Evolutionary conservation across 768 basidiomycete species (phyloP), one percentile per base, ranked within the genome.

Genomic region (Exidia glandulosa): DNA sequence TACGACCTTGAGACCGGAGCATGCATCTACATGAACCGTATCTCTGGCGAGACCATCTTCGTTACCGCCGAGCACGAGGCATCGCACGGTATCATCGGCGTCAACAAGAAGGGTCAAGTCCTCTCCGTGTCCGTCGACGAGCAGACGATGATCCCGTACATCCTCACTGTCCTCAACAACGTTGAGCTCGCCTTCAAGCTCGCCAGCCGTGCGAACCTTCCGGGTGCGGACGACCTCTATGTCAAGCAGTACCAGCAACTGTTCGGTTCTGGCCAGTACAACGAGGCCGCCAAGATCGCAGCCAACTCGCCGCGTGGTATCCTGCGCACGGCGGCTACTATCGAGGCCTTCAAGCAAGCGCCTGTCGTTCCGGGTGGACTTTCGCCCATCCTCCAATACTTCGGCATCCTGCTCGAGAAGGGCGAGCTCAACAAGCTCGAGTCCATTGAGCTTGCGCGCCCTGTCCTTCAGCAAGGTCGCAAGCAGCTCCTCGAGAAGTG

Each of bases 11-110:
- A 99, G 73, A 83, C 93, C 9, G 96, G 94, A 60, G 87, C 91
- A 48, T 98, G 96, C 75, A 85, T 99, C 61, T 99, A 98, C 79
- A 99, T 99, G 96, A 99, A 99, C 81, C 89, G 96, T 64, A 99
- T 99, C 71, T 94, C 91, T 47, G 95, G 96, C 33, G 96, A 99
- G 77, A 98, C 96, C 33, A 98, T 99, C 71, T 99, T 99, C 71
- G 94, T 96, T 50, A 97, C 96, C 13, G 91, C 95, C 33, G 94
- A 97, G 68, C 93, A 97, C 68, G 94, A 97, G 72, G 82, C 86
- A 19, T 85, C 87, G 2, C 83, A 92, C 69, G 96, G 96, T 77
- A 96, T 99, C 72, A 92, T 99, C 63, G 95, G 95, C 65, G 94
- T 99, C 69, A 99, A 99, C 83, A 91, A 95, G 81, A 98, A 98